phyloP scores from a whole-genome alignment of 345 rosid species.

The Boechera retrofracta region DNA sequence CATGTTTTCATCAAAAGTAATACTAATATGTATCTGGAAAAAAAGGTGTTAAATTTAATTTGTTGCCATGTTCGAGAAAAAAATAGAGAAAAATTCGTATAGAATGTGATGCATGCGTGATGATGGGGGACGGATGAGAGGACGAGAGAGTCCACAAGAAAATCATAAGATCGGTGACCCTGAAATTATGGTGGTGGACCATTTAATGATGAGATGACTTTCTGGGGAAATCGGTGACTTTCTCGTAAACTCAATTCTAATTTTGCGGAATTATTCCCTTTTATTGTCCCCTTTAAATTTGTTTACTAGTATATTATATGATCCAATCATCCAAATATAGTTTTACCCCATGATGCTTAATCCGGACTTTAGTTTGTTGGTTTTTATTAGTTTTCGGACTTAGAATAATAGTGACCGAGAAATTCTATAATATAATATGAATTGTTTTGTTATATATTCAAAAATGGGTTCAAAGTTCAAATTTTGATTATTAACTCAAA shows the following conservation, averaged over 20 bases:
- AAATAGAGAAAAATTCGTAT: not conserved
- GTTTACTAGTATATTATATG: not conserved
- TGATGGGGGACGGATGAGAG: constrained; percentile 36
- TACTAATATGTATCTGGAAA: not conserved
- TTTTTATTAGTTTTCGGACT: too few species aligned
- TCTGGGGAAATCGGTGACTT: constrained; percentile 52
- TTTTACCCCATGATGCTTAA: not conserved
- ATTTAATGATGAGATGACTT: constrained; percentile 61
- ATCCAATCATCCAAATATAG: not conserved
- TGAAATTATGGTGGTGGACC: constrained; percentile 64
- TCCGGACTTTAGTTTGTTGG: not conserved
- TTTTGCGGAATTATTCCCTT: constrained; percentile 22
- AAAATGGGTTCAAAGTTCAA: too few species aligned
- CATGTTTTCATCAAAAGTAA: constrained; percentile 5
- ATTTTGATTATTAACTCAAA: too few species aligned
- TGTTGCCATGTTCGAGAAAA: not conserved
- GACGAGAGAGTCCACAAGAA: constrained; percentile 40
- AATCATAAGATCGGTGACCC: constrained; percentile 50
- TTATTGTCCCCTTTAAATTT: not conserved
- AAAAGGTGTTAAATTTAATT: constrained; percentile 41
- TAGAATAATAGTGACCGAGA: too few species aligned
- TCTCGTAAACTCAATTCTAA: constrained; percentile 52
- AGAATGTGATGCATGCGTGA: constrained; percentile 41
- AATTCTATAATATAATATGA: too few species aligned
- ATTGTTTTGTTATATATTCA: too few species aligned